Evolutionary conservation across 805 yeast genomes (phyloP).

Genomic region (Saturnispora halmiae): DNA sequence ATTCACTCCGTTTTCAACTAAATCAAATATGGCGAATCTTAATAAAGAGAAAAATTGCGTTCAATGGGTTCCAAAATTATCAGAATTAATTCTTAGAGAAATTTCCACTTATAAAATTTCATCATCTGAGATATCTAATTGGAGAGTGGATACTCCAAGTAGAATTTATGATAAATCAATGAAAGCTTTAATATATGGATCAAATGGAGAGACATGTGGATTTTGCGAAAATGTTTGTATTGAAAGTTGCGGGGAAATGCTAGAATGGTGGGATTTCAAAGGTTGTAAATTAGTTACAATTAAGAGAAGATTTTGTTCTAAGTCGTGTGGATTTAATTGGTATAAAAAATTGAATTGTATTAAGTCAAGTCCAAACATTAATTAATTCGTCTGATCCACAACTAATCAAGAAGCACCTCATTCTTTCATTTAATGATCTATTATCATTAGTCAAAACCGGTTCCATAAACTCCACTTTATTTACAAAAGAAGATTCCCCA

Average conservation of each 20-base stretch:
- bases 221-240: slow-evolving; percentile 40
- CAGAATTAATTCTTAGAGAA: slow-evolving; percentile 38
- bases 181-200: slow-evolving; percentile 44
- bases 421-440: slow-evolving; percentile 20
- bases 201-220: slow-evolving; percentile 44
- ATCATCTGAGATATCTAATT: slow-evolving; percentile 41
- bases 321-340: slow-evolving; percentile 36
- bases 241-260: slow-evolving; percentile 48
- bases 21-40: slow-evolving; percentile 13
- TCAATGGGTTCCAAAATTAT: slow-evolving; percentile 35
- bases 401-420: slow-evolving; percentile 56
- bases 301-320: slow-evolving; percentile 47
- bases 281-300: slow-evolving; percentile 43
- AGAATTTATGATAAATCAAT: slow-evolving; percentile 38
- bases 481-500: slow-evolving; percentile 73
- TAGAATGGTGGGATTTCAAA: slow-evolving; percentile 62
- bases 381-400: slow-evolving; percentile 54
- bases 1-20: slow-evolving; percentile 10
- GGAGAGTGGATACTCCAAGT: slow-evolving; percentile 43
- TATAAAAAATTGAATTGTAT: slow-evolving; percentile 12
- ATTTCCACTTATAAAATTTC: slow-evolving; percentile 47
- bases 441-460: slow-evolving; percentile 26
- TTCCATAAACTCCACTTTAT: slow-evolving; percentile 47
- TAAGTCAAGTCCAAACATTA: slow-evolving; percentile 38
- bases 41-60: slow-evolving; percentile 13